Conservation (phyloP, 2,329 filamentous ascomycete genomes). For the Nemania sp. region DNA sequence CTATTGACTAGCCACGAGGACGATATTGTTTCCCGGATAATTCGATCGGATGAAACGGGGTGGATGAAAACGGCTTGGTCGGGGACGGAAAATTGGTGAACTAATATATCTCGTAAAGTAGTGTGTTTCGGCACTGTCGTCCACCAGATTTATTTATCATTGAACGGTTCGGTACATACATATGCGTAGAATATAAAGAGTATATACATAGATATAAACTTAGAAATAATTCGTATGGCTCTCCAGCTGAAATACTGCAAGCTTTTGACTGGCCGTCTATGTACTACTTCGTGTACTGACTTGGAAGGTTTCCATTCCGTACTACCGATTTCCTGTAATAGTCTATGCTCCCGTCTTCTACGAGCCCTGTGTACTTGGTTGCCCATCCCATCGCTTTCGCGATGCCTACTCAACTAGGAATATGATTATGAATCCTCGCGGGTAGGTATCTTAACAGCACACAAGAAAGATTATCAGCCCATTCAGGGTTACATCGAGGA, state of each 20-base stretch:
- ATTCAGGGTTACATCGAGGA: not conserved
- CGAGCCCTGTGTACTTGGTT: not conserved
- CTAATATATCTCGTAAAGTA: slow-evolving; percentile 28
- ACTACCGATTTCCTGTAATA: not conserved
- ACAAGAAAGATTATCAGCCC: not conserved
- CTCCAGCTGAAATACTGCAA: not conserved
- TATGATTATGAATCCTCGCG: not conserved
- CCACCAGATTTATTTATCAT: not conserved
- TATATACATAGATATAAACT: not conserved
- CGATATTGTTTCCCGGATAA: slow-evolving; percentile 24
- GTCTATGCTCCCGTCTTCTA: not conserved
- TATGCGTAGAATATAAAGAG: too few species aligned
- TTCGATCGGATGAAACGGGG: slow-evolving; percentile 23
- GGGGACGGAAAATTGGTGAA: not conserved
- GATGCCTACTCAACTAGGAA: not conserved
- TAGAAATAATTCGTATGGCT: not conserved
- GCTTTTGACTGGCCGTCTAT: not conserved
- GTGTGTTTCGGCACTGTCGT: slow-evolving; percentile 4
- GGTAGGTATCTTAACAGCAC: not conserved
- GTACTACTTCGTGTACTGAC: not conserved
- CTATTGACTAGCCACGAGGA: not conserved
- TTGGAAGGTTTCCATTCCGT: too few species aligned
- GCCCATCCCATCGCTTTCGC: not conserved
- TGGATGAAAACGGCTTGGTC: not conserved
- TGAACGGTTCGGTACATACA: not conserved